Evolutionary conservation across 2,329 filamentous ascomycete genomes (phyloP), one percentile per base, ranked within the genome.

Genomic region (Simplicillium sp.): DNA sequence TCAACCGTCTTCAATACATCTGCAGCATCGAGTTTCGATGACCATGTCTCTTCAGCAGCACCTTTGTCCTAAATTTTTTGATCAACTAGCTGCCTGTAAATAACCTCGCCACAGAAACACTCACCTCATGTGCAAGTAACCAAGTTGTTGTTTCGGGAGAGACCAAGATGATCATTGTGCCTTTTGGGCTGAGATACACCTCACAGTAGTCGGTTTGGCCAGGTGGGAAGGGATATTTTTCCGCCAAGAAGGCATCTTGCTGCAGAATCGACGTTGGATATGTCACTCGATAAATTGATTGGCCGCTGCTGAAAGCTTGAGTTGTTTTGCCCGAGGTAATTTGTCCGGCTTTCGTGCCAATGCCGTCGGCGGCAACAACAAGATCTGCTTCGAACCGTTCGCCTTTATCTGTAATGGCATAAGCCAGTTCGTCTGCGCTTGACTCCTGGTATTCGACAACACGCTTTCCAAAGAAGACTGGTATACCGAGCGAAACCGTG

Each of bases 311-410:
- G 11, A 39, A 35, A 15, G 41, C 36, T 7, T 40, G 12, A n/a
- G 31, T 25, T 13, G 39, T 29, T 16, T 16, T 25, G 5, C 33
- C 41, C 3, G 15, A n/a, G 5, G 39, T 33, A 16, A 43, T 17
- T 6, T 13, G 12, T 25, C 37, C 33, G 3, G 37, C 36, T n/a
- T 28, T 31, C 12, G 41, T 39, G 8, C 41, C 32, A 15, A 43
- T 37, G 14, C 37, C 41, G 2, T 43, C 41, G 7, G 41, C 41
- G 17, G 41, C 41, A 9, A 43, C 32, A 16, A 37, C 41, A 2
- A 43, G 13, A 12, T 43, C 33, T 11, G 41, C 37, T 7, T 15
- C 31, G 6, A 43, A 13, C 13, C 15, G 16, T 4, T 43, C 37
- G 12, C n/a, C 11, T 2, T 29, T 14, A 3, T 43, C 41, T 7